A percentile compares a stretch with the other conserved stretches of the same genome.
Evolutionary conservation across 768 basidiomycete species (phyloP).

Genomic region (Mycena maculata): DNA sequence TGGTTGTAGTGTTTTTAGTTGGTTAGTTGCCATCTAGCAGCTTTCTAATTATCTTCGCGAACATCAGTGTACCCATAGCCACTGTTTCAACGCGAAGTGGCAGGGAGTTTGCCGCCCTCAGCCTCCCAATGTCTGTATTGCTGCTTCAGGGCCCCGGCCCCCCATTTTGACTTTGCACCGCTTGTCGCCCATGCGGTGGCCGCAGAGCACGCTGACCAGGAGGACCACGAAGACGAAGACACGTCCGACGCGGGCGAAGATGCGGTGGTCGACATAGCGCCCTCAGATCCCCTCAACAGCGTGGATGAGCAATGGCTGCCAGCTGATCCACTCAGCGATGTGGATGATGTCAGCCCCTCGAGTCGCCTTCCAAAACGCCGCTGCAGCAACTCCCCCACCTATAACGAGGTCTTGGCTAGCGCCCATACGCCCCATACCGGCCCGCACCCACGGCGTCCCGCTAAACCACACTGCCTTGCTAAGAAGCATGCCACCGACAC

Average conservation of each 20-base stretch:
- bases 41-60: too few relatives aligned
- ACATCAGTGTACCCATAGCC: too few relatives aligned
- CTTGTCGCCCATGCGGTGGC: neutral
- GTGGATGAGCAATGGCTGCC: neutral
- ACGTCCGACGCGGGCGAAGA: neutral
- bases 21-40: too few relatives aligned
- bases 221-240: constrained; percentile 2
- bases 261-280: neutral
- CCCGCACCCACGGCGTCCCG: neutral
- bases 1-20: too few relatives aligned
- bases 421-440: neutral
- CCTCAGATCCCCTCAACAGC: neutral
- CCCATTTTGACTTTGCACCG: neutral
- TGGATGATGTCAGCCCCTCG: neutral
- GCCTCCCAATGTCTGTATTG: too few relatives aligned
- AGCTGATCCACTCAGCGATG: neutral
- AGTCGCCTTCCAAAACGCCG: neutral
- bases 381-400: neutral
- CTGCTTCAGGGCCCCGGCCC: too few relatives aligned
- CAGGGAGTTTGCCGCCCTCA: too few relatives aligned
- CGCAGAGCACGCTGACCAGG: neutral
- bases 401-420: neutral
- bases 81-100: too few relatives aligned
- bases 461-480: neutral
- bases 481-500: neutral